phyloP scores from a whole-genome alignment of 805 yeast species.

The Barnettozyma siamensis region DNA sequence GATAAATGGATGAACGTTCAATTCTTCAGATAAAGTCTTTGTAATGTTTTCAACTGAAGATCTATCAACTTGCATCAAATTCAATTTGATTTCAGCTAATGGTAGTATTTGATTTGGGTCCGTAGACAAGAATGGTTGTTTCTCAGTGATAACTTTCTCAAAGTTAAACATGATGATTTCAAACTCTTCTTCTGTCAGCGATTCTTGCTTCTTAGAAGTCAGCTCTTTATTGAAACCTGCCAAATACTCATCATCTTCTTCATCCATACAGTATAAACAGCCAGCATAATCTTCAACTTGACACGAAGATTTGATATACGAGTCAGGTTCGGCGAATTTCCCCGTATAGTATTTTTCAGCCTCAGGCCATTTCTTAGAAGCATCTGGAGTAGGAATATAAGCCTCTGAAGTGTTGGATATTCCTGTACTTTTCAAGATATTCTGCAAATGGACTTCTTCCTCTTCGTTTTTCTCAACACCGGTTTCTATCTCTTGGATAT shows the following conservation, averaged over 20 bases:
- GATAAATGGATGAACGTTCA: conserved; percentile 48
- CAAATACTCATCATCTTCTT: conserved; percentile 70
- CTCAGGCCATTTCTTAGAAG: conserved; percentile 76
- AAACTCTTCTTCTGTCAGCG: conserved; percentile 76
- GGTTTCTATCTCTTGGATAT: conserved; percentile 84
- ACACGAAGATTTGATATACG: conserved; percentile 84
- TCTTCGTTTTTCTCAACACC: conserved; percentile 98
- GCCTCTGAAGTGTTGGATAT: conserved; percentile 46
- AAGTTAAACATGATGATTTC: conserved; percentile 70
- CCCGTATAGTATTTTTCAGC: conserved; percentile 67
- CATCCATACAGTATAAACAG: conserved; percentile 84
- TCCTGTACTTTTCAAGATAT: conserved; percentile 77
- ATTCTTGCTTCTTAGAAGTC: conserved; percentile 13
- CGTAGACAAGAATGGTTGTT: conserved; percentile 83
- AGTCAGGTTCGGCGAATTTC: conserved; percentile 61
- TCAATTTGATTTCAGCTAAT: conserved; percentile 60
- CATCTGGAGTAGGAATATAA: conserved; percentile 96
- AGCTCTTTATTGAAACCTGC: conserved; percentile 33
- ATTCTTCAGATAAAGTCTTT: conserved; percentile 48
- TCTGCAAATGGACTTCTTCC: conserved; percentile 92
- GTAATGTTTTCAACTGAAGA: conserved; percentile 55
- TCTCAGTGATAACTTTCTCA: conserved; percentile 68
- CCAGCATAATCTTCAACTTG: conserved; percentile 96
- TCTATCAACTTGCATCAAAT: conserved; percentile 37
- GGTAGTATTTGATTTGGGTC: conserved; percentile 75